Percentiles rank a stretch among this genome's conserved stretches.
Evolutionary conservation across 257 asterid genomes (phyloP).

Genomic region (Cruciata laevipes): DNA sequence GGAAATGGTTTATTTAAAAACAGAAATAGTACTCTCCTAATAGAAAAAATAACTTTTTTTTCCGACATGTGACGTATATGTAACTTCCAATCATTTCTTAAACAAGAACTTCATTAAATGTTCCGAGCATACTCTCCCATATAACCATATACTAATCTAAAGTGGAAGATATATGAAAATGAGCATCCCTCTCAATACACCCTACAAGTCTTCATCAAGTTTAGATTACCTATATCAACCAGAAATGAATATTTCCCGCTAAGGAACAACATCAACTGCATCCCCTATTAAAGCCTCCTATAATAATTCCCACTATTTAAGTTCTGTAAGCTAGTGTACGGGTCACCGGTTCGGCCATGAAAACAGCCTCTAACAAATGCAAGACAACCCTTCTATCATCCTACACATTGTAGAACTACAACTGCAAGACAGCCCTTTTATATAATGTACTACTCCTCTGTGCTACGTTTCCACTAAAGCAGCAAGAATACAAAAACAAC

Average conservation of each 20-base stretch:
- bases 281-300: neutral
- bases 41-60: neutral
- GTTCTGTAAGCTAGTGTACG: too few relatives aligned
- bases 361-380: neutral
- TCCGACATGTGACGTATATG: neutral
- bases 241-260: neutral
- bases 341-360: too few relatives aligned
- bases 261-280: neutral
- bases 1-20: too few relatives aligned
- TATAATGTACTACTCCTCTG: too few relatives aligned
- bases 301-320: too few relatives aligned
- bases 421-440: neutral
- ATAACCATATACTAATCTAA: neutral
- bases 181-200: neutral
- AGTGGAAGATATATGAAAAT: neutral
- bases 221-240: neutral
- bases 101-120: neutral
- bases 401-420: neutral
- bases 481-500: neutral
- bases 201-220: neutral
- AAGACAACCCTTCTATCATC: neutral
- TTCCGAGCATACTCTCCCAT: neutral
- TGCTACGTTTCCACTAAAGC: neutral
- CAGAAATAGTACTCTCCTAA: neutral
- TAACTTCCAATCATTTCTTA: neutral